Base-by-base conservation (phyloP, 1,284 basidiomycete species). In the Puccinia sorghi region DNA sequence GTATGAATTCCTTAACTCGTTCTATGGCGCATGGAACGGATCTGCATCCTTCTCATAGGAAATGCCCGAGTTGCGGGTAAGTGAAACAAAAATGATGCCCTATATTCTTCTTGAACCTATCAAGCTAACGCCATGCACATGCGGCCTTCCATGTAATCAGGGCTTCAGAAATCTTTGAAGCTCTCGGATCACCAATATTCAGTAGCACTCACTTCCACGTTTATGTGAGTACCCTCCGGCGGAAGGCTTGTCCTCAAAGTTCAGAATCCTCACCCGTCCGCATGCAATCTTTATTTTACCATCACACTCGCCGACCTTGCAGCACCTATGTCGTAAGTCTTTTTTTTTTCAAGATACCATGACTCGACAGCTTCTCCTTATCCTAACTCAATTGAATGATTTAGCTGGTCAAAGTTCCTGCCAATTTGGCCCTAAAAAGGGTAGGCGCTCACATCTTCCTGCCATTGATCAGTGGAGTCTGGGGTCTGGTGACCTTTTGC, bases 61-160 rank as follows among this genome's bases (percentile, higher is more conserved):
- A 79, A 79, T 79, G 76, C 76, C 7, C 76, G 76, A 50, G 76
- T 79, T 27, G 76, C 76, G 12, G 76, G 74, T 77, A 32, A 54
- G 66, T 69, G 1, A 4, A 25, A 22, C 39, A 25, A 32, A 59
- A n/a, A 41, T 22, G 17, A 64, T 41, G n/a, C n/a, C 7, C n/a
- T 15, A 46, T 43, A 6, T 46, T 63, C 59, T 2, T 22, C 39
- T 41, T 43, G 37, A 17, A 8, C 7, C n/a, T 43, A n/a, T n/a
- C 63, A 64, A 64, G 43, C 13, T 13, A n/a, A n/a, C 17, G n/a
- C 22, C 41, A 66, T 46, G 17, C 54, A 17, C 27, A 9, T 41
- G 50, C 13, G 63, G 39, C 17, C 6, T 59, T n/a, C n/a, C n/a
- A n/a, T n/a, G n/a, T n/a, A n/a, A n/a, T 4, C n/a, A 74, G 72